Evolutionary conservation across 345 rosid genomes (phyloP).

Genomic region (Ceriops zippeliana): DNA sequence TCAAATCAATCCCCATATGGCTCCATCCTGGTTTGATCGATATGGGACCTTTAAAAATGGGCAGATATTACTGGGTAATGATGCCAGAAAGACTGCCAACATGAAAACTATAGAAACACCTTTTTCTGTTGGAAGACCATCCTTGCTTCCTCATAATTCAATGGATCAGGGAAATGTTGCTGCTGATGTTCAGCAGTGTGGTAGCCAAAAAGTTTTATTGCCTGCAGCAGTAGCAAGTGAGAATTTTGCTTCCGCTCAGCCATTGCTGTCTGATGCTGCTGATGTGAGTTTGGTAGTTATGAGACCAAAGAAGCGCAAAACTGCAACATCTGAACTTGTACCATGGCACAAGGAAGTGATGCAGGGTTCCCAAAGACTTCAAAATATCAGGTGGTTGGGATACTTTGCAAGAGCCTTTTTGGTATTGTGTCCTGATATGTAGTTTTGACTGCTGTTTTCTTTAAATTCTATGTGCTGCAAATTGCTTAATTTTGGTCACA

Average conservation of each 20-base stretch:
- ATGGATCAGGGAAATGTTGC: slow-evolving; percentile 35
- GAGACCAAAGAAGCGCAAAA: slow-evolving; percentile 70
- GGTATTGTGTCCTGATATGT: not conserved
- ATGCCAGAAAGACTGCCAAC: slow-evolving; percentile 31
- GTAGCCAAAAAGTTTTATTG: slow-evolving; percentile 24
- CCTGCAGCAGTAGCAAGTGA: slow-evolving; percentile 28
- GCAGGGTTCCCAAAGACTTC: slow-evolving; percentile 44
- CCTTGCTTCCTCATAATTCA: slow-evolving; percentile 35
- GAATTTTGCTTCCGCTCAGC: slow-evolving; percentile 37
- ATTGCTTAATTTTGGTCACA: not conserved
- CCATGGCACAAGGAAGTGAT: slow-evolving; percentile 72
- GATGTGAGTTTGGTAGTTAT: slow-evolving; percentile 26
- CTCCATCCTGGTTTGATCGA: slow-evolving; percentile 72
- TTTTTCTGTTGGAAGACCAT: slow-evolving; percentile 34
- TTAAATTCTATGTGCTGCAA: not conserved
- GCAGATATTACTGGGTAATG: slow-evolving; percentile 40
- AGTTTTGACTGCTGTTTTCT: not conserved
- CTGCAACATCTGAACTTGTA: slow-evolving; percentile 36
- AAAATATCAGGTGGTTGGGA: slow-evolving; percentile 52
- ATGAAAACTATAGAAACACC: slow-evolving; percentile 41
- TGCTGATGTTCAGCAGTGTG: slow-evolving; percentile 32
- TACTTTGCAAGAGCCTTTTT: not conserved
- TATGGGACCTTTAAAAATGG: slow-evolving; percentile 67
- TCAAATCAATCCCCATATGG: slow-evolving; percentile 61
- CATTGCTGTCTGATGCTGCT: slow-evolving; percentile 35